phyloP scores from a whole-genome alignment of 164 flowering plant genomes.

The Vitis riparia region DNA sequence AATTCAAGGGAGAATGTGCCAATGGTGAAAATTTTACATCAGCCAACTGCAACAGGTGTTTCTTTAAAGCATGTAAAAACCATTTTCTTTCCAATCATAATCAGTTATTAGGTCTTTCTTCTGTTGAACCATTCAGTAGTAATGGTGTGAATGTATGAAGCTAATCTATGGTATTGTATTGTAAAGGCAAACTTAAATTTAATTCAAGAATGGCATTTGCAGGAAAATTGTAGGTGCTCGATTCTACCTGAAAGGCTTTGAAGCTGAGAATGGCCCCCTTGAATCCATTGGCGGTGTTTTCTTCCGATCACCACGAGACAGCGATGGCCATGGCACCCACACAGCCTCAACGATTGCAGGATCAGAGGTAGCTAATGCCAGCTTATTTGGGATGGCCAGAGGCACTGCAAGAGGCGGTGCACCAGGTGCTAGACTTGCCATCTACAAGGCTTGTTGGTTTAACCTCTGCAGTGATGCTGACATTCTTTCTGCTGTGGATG shows the following conservation, averaged over 20 bases:
- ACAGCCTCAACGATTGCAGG: conserved; percentile 61
- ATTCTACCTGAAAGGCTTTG: conserved; percentile 36
- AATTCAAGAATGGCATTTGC: conserved; percentile 2
- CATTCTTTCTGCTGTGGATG: conserved; percentile 49
- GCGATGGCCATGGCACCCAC: conserved; percentile 36
- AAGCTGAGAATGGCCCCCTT: conserved; percentile 22
- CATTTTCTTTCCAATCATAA: too few species aligned
- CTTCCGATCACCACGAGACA: conserved; percentile 22
- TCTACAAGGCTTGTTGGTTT: conserved; percentile 56
- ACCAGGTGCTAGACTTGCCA: conserved; percentile 57
- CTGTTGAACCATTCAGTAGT: not conserved
- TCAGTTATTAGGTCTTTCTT: too few species aligned
- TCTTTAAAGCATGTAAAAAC: not conserved
- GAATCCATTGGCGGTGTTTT: conserved; percentile 5
- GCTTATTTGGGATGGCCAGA: conserved; percentile 41
- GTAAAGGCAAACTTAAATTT: not conserved
- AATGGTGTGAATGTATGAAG: not conserved
- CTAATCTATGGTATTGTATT: not conserved
- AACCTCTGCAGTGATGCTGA: conserved; percentile 34
- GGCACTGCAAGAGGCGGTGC: conserved; percentile 60
- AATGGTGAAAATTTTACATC: conserved; percentile 33
- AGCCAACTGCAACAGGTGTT: conserved; percentile 41
- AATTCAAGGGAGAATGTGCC: conserved; percentile 42
- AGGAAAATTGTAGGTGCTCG: conserved; percentile 53
- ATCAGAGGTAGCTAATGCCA: conserved; percentile 30